These are phyloP conservation scores for Poteriospumella lacustris DNA, from an alignment of 108 stramenopile species.

Conservation along the genomic window DNA sequence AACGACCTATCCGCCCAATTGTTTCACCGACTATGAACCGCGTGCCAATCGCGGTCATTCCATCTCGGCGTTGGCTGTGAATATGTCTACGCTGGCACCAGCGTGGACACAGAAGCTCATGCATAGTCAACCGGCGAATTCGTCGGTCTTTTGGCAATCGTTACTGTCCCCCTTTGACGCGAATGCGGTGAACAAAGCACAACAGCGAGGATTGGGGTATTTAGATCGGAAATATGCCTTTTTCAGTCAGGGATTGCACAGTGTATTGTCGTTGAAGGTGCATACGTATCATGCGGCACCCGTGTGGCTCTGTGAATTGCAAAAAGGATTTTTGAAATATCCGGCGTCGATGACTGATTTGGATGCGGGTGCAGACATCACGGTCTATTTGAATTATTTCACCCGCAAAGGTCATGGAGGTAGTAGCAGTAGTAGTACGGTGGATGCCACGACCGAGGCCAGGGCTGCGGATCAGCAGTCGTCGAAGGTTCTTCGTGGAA, in stretches of 20 bases:
- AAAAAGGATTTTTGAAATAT: constrained; percentile 11
- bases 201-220: constrained; percentile 5
- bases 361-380: neutral
- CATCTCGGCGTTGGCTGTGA: too few species aligned
- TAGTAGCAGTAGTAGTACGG: too few species aligned
- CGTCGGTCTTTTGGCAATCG: neutral
- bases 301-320: constrained; percentile 14
- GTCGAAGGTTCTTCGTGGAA: too few species aligned
- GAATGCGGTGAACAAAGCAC: neutral
- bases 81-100: too few species aligned
- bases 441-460: too few species aligned
- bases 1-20: neutral
- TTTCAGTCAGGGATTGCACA: neutral
- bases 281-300: neutral
- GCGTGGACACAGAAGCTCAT: too few species aligned
- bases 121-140: too few species aligned
- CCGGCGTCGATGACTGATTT: neutral
- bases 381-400: neutral
- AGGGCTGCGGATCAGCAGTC: too few species aligned
- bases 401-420: too few species aligned
- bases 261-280: neutral
- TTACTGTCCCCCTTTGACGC: neutral
- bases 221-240: constrained; percentile 21
- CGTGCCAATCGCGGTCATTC: neutral
- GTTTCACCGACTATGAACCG: constrained; percentile 11